A percentile compares a stretch with the other conserved stretches of the same genome.
Conservation (phyloP, 108 stramenopile species). For the Phaeodactylum tricornutum region DNA sequence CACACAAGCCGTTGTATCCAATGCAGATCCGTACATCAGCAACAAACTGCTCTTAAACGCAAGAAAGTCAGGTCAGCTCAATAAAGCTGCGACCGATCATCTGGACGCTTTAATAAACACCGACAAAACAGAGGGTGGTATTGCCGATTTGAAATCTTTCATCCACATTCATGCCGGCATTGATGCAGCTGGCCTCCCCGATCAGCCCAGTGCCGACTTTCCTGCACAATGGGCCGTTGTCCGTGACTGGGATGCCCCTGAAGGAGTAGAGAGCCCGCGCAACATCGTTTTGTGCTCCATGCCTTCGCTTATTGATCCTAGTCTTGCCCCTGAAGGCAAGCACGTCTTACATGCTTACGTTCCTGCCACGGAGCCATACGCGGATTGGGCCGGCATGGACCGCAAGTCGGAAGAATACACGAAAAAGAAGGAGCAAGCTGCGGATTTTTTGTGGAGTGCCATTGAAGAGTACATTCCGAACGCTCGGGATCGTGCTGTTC, state of each 20-base stretch:
- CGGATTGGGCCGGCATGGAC: conserved; percentile 81
- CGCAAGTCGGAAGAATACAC: conserved; percentile 72
- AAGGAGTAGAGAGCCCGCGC: conserved; percentile 75
- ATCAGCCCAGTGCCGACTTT: conserved; percentile 56
- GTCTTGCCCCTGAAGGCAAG: conserved; percentile 80
- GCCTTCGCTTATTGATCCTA: conserved; percentile 76
- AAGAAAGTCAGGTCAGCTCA: conserved; percentile 14
- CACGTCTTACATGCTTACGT: conserved; percentile 92
- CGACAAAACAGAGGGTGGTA: conserved; percentile 37
- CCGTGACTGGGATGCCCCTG: conserved; percentile 69
- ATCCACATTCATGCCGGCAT: conserved; percentile 92
- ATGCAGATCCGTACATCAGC: conserved; percentile 78
- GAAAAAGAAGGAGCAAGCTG: conserved; percentile 72
- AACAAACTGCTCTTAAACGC: conserved; percentile 49
- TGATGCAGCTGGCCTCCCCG: conserved; percentile 70
- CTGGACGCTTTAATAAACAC: conserved; percentile 43
- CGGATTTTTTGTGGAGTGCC: conserved; percentile 84
- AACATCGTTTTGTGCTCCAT: conserved; percentile 82
- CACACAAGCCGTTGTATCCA: conserved; percentile 79
- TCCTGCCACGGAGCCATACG: conserved; percentile 86
- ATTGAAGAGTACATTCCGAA: conserved; percentile 85
- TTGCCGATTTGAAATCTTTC: conserved; percentile 70
- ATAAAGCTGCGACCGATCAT: conserved; percentile 37
- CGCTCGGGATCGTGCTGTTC: conserved; percentile 59
- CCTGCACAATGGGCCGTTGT: conserved; percentile 95